These are phyloP conservation scores for Aphanomyces cochlioides DNA, from an alignment of 352 stramenopile genomes.

Conservation along the genomic window DNA sequence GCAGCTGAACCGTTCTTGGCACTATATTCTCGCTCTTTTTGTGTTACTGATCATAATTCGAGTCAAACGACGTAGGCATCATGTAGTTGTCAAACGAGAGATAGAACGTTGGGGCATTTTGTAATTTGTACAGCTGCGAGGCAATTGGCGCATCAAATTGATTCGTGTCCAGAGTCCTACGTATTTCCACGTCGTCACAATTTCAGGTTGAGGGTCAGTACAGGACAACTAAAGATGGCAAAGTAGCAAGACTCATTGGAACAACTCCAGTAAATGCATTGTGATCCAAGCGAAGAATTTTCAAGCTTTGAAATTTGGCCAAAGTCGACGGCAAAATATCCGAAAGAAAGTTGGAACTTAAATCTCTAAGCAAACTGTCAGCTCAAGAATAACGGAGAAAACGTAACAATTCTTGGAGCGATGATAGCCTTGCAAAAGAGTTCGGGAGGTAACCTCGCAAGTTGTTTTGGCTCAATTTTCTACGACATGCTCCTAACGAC, in stretches of 20 bases:
- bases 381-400: neutral
- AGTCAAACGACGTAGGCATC: neutral
- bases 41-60: neutral
- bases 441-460: neutral
- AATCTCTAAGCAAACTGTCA: neutral
- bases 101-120: neutral
- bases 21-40: too few species aligned
- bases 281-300: neutral
- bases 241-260: neutral
- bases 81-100: neutral
- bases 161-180: neutral
- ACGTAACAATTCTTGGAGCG: neutral
- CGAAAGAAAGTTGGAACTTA: neutral
- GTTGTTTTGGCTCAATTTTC: neutral
- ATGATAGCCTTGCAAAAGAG: neutral
- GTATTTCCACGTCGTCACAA: neutral
- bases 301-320: neutral
- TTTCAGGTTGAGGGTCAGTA: neutral
- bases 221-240: neutral
- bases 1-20: too few species aligned
- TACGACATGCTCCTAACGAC: neutral
- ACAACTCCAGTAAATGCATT: slow-evolving; percentile 1
- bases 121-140: neutral
- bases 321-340: neutral
- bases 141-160: neutral